Conservation (phyloP, 805 yeast species). For the Lachancea thermotolerans region DNA sequence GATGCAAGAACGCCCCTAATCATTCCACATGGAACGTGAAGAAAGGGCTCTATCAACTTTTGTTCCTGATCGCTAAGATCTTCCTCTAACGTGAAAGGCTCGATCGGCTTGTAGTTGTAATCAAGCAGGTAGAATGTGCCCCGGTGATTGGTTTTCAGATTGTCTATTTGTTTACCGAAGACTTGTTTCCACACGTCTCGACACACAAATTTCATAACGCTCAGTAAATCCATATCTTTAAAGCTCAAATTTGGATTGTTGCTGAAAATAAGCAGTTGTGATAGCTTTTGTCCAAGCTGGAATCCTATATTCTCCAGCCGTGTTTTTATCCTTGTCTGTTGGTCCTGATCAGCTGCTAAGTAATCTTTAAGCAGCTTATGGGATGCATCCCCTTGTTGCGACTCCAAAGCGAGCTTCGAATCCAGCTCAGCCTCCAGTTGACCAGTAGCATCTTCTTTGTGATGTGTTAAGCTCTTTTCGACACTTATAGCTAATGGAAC, state of each 20-base stretch:
- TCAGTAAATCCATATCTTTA: slow-evolving; percentile 56
- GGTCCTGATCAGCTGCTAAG: slow-evolving; percentile 27
- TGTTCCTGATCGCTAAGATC: slow-evolving; percentile 17
- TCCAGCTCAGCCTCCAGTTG: slow-evolving; percentile 1
- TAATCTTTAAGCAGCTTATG: slow-evolving; percentile 28
- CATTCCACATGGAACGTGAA: slow-evolving; percentile 30
- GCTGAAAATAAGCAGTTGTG: slow-evolving; percentile 41
- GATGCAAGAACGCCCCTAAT: slow-evolving; percentile 30
- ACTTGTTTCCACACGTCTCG: slow-evolving; percentile 83
- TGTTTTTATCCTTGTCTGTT: slow-evolving; percentile 45
- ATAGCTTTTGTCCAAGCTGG: slow-evolving; percentile 54
- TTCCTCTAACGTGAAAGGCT: slow-evolving; percentile 21
- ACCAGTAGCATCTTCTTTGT: slow-evolving; percentile 15
- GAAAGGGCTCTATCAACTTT: slow-evolving; percentile 26
- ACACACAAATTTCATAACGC: slow-evolving; percentile 86
- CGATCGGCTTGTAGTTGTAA: slow-evolving; percentile 25
- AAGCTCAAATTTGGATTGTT: slow-evolving; percentile 42
- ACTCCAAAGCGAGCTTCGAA: background rate
- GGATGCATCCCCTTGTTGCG: slow-evolving; percentile 11
- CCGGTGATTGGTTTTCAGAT: slow-evolving; percentile 84
- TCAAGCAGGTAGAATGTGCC: slow-evolving; percentile 37
- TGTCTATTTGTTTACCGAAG: slow-evolving; percentile 84
- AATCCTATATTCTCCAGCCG: slow-evolving; percentile 69
- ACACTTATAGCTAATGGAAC: slow-evolving; percentile 68
- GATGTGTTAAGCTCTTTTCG: slow-evolving; percentile 33